Evolutionary conservation across 345 rosid species (phyloP), one percentile per base, ranked within the genome.

Genomic region (Moricandia arvensis): DNA sequence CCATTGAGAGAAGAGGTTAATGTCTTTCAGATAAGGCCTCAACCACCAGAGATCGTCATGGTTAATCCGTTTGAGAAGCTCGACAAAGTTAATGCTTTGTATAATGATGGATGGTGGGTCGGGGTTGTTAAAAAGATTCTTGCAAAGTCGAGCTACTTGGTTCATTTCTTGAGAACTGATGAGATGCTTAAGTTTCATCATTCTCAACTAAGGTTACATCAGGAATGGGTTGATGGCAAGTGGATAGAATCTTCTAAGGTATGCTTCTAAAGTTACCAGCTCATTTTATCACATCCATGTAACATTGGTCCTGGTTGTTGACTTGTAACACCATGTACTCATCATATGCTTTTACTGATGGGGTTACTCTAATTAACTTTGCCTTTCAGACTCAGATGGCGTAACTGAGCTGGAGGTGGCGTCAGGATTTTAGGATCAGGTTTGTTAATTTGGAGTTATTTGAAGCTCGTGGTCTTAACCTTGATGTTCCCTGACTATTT

Each of bases 31-130:
- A 86, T 95, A 68, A 87, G 97, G 82, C 99, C 97, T 66, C 26
- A 29, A 59, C 99, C 93, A 1, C 85, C 86, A 8, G 83, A 83
- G 55, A 62, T 45, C 26, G 7, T 79, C 37, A 54, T 84, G 72
- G 63, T 82, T 41, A 75, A 69, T 68, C 12, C 79, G 15, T 91
- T 87, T 72, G 70, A 83, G 61, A 59, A 75, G 82, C 80, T 66
- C 69, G 91, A 88, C 34, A 93, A 90, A 83, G 97, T 94, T 54
- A 84, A 94, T 83, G 97, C 97, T 54, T 74, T 80, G 53, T 86
- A 87, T 74, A 88, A 86, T 68, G 98, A 91, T 66, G 89, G 88
- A 37, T 93, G 97, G 98, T 91, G 98, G 96, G 86, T 86, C 0
- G 97, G 97, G 59, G 82, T 83, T 63, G 59, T 93, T 45, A 58